Percentiles rank a stretch among this genome's conserved stretches.
Evolutionary conservation across 768 basidiomycete species (phyloP).

Genomic region (Ramaria sp.): DNA sequence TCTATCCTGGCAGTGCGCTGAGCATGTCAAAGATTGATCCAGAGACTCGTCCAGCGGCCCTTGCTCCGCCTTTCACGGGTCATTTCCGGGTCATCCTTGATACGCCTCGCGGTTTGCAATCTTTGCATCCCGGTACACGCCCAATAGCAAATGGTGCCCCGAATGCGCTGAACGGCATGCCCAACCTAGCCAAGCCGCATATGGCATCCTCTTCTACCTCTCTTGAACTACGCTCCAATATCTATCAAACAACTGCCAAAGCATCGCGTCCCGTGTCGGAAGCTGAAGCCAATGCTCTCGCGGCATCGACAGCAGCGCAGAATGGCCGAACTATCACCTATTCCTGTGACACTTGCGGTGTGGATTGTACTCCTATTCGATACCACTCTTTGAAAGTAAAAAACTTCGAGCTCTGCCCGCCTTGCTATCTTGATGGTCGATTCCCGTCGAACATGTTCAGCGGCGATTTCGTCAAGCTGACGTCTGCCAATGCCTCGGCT

Average conservation of each 20-base stretch:
- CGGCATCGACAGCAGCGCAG: conserved; percentile 29
- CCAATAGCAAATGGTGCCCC: conserved; percentile 42
- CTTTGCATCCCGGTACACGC: conserved; percentile 76
- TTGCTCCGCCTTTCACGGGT: conserved; percentile 96
- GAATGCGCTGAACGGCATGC: conserved; percentile 24
- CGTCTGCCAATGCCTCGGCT: conserved; percentile 21
- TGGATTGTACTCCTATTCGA: conserved; percentile 79
- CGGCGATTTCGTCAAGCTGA: conserved; percentile 90
- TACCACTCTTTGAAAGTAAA: conserved; percentile 93
- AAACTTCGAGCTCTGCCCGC: conserved; percentile 79
- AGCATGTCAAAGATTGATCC: conserved; percentile 71
- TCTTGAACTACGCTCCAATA: conserved; percentile 78
- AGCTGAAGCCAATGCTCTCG: conserved; percentile 55
- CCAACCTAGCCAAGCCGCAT: conserved; percentile 15
- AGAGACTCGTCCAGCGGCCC: conserved; percentile 84
- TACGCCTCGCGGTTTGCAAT: conserved; percentile 91
- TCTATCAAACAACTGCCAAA: conserved; percentile 83
- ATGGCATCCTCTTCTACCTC: conserved; percentile 45
- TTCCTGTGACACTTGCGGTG: conserved; percentile 89
- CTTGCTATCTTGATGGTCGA: conserved; percentile 93
- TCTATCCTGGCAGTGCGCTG: not conserved
- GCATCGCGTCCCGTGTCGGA: conserved; percentile 61
- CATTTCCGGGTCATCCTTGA: conserved; percentile 98
- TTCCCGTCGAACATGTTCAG: conserved; percentile 96
- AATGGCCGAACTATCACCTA: conserved; percentile 40